These are phyloP conservation scores for Pythium rishiriense DNA, from an alignment of 352 stramenopile genomes.

Conservation along the genomic window DNA sequence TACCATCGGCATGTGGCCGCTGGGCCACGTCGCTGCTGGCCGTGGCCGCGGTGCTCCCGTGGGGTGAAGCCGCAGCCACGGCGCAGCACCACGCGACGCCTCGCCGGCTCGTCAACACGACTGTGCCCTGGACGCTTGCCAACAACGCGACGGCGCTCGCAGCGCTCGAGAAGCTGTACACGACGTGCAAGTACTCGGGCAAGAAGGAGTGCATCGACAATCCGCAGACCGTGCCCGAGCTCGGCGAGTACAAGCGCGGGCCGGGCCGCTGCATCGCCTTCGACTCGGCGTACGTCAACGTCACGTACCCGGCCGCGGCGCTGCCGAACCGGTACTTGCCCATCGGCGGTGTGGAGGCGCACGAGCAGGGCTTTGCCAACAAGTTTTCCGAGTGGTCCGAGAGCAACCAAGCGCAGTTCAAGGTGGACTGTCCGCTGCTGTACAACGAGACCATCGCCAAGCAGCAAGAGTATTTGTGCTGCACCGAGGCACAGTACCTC, in stretches of 20 bases:
- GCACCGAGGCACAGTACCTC: slow-evolving; percentile 76
- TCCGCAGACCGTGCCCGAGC: slow-evolving; percentile 40
- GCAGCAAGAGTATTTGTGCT: slow-evolving; percentile 64
- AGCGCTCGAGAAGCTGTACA: slow-evolving; percentile 45
- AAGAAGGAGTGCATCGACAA: slow-evolving; percentile 59
- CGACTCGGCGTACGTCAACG: slow-evolving; percentile 60
- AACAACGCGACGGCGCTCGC: slow-evolving; percentile 41
- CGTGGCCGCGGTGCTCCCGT: slow-evolving; percentile 38
- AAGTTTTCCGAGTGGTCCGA: slow-evolving; percentile 71
- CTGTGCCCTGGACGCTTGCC: slow-evolving; percentile 35
- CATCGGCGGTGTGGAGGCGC: slow-evolving; percentile 54
- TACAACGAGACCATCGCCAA: slow-evolving; percentile 63
- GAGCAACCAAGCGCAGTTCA: slow-evolving; percentile 61
- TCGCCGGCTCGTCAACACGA: slow-evolving; percentile 30
- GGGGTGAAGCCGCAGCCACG: not conserved
- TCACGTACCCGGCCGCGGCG: slow-evolving; percentile 31
- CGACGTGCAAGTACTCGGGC: slow-evolving; percentile 69
- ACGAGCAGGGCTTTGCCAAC: slow-evolving; percentile 58
- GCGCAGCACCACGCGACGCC: not conserved
- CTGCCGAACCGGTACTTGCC: slow-evolving; percentile 68
- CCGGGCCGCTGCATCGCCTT: slow-evolving; percentile 59
- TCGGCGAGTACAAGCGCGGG: slow-evolving; percentile 57
- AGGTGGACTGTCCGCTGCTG: slow-evolving; percentile 64
- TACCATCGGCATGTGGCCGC: not conserved
- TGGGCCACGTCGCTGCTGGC: slow-evolving; percentile 33